phyloP scores from a whole-genome alignment of 441 rosid genomes.

The Dalechampia spathulata region DNA sequence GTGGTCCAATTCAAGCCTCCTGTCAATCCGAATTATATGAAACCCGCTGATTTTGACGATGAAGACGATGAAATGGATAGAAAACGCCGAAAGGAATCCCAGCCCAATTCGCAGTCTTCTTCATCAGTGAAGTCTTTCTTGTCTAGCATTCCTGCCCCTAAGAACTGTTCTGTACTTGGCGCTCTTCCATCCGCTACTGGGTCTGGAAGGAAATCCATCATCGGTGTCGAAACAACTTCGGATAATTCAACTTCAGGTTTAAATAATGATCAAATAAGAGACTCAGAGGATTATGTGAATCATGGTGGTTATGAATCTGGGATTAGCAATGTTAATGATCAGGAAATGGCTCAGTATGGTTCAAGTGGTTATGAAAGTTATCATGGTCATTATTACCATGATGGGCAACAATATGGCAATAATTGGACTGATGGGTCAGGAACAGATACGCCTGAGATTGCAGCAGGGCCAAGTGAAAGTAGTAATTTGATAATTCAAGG shows the following conservation, averaged over 20 bases:
- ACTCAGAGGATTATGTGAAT: constrained; percentile 14
- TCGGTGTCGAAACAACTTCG: constrained; percentile 41
- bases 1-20: constrained; percentile 75
- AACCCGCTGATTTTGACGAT: constrained; percentile 25
- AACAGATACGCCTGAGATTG: constrained; percentile 23
- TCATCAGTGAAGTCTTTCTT: constrained; percentile 56
- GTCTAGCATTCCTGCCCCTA: constrained; percentile 74
- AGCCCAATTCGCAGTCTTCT: constrained; percentile 34
- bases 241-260: constrained; percentile 9
- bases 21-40: constrained; percentile 19
- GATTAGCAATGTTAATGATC: background rate
- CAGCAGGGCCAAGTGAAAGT: constrained; percentile 21
- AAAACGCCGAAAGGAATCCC: constrained; percentile 20
- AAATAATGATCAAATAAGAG: constrained; percentile 1
- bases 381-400: constrained; percentile 27
- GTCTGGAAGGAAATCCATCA: constrained; percentile 58
- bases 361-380: constrained; percentile 23
- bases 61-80: constrained; percentile 41
- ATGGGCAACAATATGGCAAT: constrained; percentile 26
- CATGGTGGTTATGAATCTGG: constrained; percentile 14
- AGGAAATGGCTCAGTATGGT: background rate
- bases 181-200: constrained; percentile 39
- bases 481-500: constrained; percentile 30
- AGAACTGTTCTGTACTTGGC: constrained; percentile 55
- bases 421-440: constrained; percentile 28